Conservation (phyloP, 2,329 filamentous ascomycete species). For the Colletotrichum sp. region DNA sequence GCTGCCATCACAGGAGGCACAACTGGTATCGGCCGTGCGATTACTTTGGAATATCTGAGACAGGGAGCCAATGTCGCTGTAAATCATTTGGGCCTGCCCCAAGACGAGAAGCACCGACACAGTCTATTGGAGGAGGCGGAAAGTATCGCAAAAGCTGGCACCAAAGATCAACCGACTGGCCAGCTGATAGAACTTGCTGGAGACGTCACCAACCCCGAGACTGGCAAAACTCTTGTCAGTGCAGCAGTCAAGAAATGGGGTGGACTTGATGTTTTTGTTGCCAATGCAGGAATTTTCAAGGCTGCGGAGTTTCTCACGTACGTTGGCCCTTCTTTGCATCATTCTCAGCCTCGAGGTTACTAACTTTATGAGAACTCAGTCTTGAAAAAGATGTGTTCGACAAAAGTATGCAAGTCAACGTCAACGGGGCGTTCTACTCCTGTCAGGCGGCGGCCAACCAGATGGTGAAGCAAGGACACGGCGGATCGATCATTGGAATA, state of each 20-base stretch:
- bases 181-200: slow-evolving; percentile 62
- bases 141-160: slow-evolving; percentile 29
- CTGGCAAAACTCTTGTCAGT: slow-evolving; percentile 47
- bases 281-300: slow-evolving; percentile 13
- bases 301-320: slow-evolving; percentile 15
- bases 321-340: not conserved
- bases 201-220: slow-evolving; percentile 69
- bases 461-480: slow-evolving; percentile 55
- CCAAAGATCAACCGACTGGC: slow-evolving; percentile 43
- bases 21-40: slow-evolving; percentile 72
- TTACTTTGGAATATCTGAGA: slow-evolving; percentile 67
- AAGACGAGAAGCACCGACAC: slow-evolving; percentile 31
- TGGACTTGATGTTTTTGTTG: slow-evolving; percentile 48
- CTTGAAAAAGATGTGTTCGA: slow-evolving; percentile 62
- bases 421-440: slow-evolving; percentile 73
- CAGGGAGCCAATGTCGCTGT: slow-evolving; percentile 69
- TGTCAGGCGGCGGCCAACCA: slow-evolving; percentile 65
- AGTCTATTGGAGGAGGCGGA: slow-evolving; percentile 37
- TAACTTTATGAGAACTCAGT: slow-evolving; percentile 45
- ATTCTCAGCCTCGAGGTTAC: not conserved
- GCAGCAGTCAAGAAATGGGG: slow-evolving; percentile 48
- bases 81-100: slow-evolving; percentile 59
- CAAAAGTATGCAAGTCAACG: slow-evolving; percentile 68
- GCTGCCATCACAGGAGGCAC: slow-evolving; percentile 71
- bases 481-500: slow-evolving; percentile 69